These are phyloP conservation scores for Saxophila tyrrhenica DNA, from an alignment of 495 filamentous ascomycete genomes.

Conservation along the genomic window DNA sequence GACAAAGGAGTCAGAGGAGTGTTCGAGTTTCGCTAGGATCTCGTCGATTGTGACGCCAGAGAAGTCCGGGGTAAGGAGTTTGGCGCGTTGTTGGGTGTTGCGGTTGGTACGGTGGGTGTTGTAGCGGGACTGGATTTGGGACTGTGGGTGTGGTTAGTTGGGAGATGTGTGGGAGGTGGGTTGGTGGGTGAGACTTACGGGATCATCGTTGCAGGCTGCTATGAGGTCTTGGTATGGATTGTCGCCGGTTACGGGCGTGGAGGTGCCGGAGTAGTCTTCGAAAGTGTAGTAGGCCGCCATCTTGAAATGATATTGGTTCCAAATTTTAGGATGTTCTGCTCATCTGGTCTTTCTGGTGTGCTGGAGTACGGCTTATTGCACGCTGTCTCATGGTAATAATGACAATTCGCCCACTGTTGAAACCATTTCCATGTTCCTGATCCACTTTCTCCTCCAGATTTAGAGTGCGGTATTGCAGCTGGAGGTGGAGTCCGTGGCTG, in stretches of 20 bases:
- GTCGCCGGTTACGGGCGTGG: conserved; percentile 17
- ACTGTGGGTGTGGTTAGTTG: conserved; percentile 34
- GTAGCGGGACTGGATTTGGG: conserved; percentile 61
- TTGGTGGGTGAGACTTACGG: conserved; percentile 17
- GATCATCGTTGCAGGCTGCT: conserved; percentile 28
- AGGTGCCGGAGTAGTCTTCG: conserved; percentile 26
- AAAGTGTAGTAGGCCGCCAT: conserved; percentile 24
- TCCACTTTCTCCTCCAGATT: too few species aligned
- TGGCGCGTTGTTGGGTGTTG: conserved; percentile 56
- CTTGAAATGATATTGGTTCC: too few species aligned
- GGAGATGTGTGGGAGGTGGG: not conserved
- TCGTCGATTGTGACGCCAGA: conserved; percentile 61
- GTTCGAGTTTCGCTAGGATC: conserved; percentile 54
- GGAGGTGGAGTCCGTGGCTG: too few species aligned
- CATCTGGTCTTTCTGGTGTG: too few species aligned
- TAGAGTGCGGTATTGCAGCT: too few species aligned
- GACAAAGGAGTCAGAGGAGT: conserved; percentile 47
- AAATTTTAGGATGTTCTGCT: too few species aligned
- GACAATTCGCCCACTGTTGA: too few species aligned
- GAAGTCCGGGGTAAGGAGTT: conserved; percentile 59
- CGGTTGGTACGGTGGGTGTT: conserved; percentile 57
- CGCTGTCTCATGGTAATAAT: too few species aligned
- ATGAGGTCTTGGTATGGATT: conserved; percentile 77
- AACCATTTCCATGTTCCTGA: too few species aligned
- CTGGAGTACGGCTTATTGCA: too few species aligned